Evolutionary conservation across 768 basidiomycete species (phyloP), one percentile per base, ranked within the genome.

Genomic region (Multifurca ochricompacta): DNA sequence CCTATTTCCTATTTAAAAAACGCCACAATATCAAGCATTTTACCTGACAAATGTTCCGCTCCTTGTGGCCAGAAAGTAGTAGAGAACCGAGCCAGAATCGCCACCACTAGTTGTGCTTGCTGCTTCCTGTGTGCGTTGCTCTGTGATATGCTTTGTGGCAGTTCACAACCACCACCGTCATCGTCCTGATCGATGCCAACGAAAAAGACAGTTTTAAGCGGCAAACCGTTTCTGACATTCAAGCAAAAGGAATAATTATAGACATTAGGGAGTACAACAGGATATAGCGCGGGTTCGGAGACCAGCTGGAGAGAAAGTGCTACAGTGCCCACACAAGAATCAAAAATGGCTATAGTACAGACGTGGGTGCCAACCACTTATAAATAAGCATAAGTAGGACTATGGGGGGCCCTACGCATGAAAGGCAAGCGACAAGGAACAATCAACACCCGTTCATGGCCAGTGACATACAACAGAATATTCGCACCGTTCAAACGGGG

Each of bases 401-500:
- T 61, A 42, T 61, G 60, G 41, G 60, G 60, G 21, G 46, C 40
- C 58, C 60, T 61, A 54, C 53, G 50, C 43, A 59, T 53, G 49
- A 46, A 54, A 59, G 40, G 53, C 49, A 48, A 51, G 43, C 60
- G 40, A 40, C 41, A 31, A 37, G 48, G 31, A 32, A 48, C 16
- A 51, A 48, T 59, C 44, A 59, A 59, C 45, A 46, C 44, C 49
- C 16, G 16, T 35, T 59, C 54, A 59, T 18, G 54, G 49, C 58
- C 58, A 59, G n/a, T 59, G 54, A 51, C 49, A 59, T 35, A 57
- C 48, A 57, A 57, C 43, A 56, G 61, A 57, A 58, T 36, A 50
- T 46, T 47, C 67, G 59, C 57, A 74, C 67, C 73, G 65, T 53
- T 71, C 82, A 64, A 73, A 77, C 42, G 75, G 63, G 18, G 80